Base-by-base conservation (phyloP, 768 basidiomycete genomes). In the Rubroboletus pulcherrimus region DNA sequence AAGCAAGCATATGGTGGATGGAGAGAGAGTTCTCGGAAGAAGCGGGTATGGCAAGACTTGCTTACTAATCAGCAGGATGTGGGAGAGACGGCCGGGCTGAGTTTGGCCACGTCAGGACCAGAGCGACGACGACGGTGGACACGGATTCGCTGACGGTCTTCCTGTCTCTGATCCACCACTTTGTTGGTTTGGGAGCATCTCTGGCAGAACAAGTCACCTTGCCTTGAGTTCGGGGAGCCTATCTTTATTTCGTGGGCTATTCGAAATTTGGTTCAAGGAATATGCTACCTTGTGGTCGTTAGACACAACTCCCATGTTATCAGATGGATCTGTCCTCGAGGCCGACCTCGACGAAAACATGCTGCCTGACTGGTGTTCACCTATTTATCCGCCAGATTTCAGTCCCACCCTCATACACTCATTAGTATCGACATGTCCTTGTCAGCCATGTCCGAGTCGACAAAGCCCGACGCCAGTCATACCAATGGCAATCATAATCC, bases 221-320 rank as follows among this genome's bases (percentile, higher is more conserved):
- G 73, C 87, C 81, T 88, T 89, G 89, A 90, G 89, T 90, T 89
- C 85, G 87, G 78, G 68, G 74, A 67, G 70, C 78, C 78, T 74
- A 75, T 70, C 58, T 66, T 67, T 56, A 59, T 74, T 35, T 43
- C 49, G 59, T 83, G 83, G 81, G 81, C 75, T 74, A 75, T 77
- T 77, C 82, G 87, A 86, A 92, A 91, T 92, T 91, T 76, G 82
- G 87, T 72, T 74, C 82, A 86, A 71, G 86, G 78, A 75, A 88
- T 78, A 89, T 76, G 55, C 58, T 55, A 59, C 49, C 14, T 30
- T 12, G 31, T n/a, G 21, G 6, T 37, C 21, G 12, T 31, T 52
- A 47, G 45, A 59, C 46, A 49, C 49, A 19, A 43, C 44, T 42
- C 38, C 53, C 47, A 47, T 61, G 59, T 46, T 56, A 62, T 59